Evolutionary conservation across 345 rosid genomes (phyloP), one percentile per base, ranked within the genome.

Genomic region (Linum usitatissimum): DNA sequence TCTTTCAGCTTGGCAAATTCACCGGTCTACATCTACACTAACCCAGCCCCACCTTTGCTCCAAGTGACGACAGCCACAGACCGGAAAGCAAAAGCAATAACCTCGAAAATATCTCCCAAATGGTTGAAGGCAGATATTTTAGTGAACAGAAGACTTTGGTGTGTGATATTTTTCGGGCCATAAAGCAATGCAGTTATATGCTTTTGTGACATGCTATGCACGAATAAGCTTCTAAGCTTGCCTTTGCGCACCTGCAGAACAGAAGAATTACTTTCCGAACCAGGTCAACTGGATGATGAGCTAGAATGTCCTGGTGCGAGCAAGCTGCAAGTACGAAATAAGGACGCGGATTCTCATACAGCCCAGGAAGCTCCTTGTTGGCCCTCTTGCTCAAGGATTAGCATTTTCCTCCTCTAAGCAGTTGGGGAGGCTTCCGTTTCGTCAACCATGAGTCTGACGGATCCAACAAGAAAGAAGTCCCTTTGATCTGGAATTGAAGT

Each of bases 401-500:
- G 3, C 48, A 40, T 7, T 40, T 40, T 40, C 48, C 10, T 6
- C 4, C 8, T 2, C 48, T 40, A 12, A 40, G 7, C 48, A 40
- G 48, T 40, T 40, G 48, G 48, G 13, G 48, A 40, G 13, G 48
- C 48, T 40, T 1, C 13, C 10, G 1, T 40, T 12, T 12, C 8
- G 13, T 40, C 8, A 6, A 40, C 13, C 13, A 12, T 40, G 48
- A 40, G 48, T 23, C 28, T 2, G 48, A 34, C 84, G 86, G 70
- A 86, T 81, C 97, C 96, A 91, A 69, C 85, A 75, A 66, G 97
- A 73, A 77, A 88, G 90, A 55, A 90, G 90, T 57, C 75, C 86
- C 71, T 88, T 91, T 96, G 88, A 86, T 77, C 96, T 83, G 67
- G 88, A 96, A 15, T 90, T 88, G 84, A 86, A 72, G 76, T 76